These are phyloP conservation scores for Botrytis fragariae DNA, from an alignment of 2,329 filamentous ascomycete species.

Conservation along the genomic window DNA sequence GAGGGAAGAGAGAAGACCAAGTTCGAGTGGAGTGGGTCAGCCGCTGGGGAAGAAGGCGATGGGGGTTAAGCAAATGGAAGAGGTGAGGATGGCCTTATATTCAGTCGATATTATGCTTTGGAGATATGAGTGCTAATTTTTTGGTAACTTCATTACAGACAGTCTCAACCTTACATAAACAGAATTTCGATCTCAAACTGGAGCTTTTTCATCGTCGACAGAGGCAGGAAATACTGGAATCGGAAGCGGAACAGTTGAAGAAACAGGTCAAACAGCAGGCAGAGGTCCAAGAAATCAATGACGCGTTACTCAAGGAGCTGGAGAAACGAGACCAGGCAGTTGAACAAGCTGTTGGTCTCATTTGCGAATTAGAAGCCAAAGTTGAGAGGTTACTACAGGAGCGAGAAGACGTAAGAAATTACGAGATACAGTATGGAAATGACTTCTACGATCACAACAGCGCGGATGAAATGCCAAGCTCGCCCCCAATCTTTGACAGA, in stretches of 20 bases:
- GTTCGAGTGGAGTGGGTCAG: slow-evolving; percentile 30
- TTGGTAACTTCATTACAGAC: slow-evolving; percentile 44
- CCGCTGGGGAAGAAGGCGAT: slow-evolving; percentile 45
- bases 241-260: slow-evolving; percentile 53
- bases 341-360: slow-evolving; percentile 68
- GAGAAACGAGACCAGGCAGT: slow-evolving; percentile 69
- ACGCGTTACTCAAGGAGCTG: slow-evolving; percentile 57
- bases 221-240: slow-evolving; percentile 58
- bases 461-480: slow-evolving; percentile 29
- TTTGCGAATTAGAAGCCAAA: slow-evolving; percentile 61
- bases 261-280: slow-evolving; percentile 42
- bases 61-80: slow-evolving; percentile 67
- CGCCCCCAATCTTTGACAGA: slow-evolving; percentile 29
- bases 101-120: slow-evolving; percentile 20
- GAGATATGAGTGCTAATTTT: background rate
- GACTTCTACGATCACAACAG: slow-evolving; percentile 29
- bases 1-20: slow-evolving; percentile 35
- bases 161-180: slow-evolving; percentile 67
- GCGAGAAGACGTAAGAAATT: slow-evolving; percentile 51
- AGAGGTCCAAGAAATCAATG: slow-evolving; percentile 57
- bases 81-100: slow-evolving; percentile 45
- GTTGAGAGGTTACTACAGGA: slow-evolving; percentile 54
- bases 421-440: slow-evolving; percentile 43
- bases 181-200: slow-evolving; percentile 75
- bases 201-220: slow-evolving; percentile 69